Evolutionary conservation across 2,329 filamentous ascomycete genomes (phyloP), one percentile per base, ranked within the genome.

Genomic region (Arthrinium phaeospermum): DNA sequence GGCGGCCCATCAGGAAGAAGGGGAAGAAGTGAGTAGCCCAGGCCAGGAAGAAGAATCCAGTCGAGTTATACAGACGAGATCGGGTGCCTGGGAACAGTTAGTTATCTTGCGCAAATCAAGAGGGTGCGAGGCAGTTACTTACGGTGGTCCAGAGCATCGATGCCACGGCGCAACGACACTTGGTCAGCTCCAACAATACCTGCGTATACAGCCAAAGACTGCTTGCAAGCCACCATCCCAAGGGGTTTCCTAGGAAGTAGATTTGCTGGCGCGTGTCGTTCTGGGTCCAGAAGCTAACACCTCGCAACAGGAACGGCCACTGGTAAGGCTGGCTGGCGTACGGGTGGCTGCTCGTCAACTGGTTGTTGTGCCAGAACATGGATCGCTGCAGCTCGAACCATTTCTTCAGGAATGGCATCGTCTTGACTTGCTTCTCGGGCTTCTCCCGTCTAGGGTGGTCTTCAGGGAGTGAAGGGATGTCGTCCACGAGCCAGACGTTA

Each of bases 301-400:
- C 96, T 44, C 96, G 92, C 72, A 99, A 90, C 80, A 99, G 88
- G 90, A 99, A 98, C 1, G 96, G 96, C 96, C 96, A 99, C 80
- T 97, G 94, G 85, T 97, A 96, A 8, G 96, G 96, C 81, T 95
- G 92, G 78, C 94, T 98, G 57, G 96, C 91, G 82, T 99, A 99
- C 1, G 96, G 96, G 82, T 99, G 96, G 81, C 94, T 97, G 85
- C 95, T 97, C 64, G 96, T 99, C 80, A 99, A 87, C 79, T 97
- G 96, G 83, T 95, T 98, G 89, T 99, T 99, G 88, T 99, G 96
- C 89, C 93, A 96, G 89, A 99, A 99, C 95, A 99, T 99, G 78
- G 95, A 94, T 69, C 96, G 91, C 85, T 99, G 96, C 72, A 99
- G 89, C 86, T 99, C 96, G 75, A 98, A 91, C 88, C 96, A 99